Base-by-base conservation (phyloP, 768 basidiomycete species). In the Bullera alba region DNA sequence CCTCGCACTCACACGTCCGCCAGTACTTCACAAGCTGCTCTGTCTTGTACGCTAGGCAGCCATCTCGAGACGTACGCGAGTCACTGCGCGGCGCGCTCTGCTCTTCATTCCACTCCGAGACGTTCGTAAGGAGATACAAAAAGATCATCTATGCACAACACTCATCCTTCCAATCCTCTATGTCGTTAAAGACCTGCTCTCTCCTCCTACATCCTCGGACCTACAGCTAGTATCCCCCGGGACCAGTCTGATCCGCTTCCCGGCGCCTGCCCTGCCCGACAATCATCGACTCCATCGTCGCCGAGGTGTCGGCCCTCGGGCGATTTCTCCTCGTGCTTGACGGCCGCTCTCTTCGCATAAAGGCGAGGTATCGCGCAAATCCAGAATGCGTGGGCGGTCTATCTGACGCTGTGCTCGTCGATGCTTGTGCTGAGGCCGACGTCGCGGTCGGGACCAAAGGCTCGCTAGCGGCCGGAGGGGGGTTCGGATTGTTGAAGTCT, bases 341-440 rank as follows among this genome's bases (percentile, higher is more conserved):
- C 17, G 51, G 51, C 15, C 65, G 38, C 41, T 69, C 63, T 21
- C 70, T 46, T 14, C 70, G 42, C 54, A 71, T 67, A 39, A 67
- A 69, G 0, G 64, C 63, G 0, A 71, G 56, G 51, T 71, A 71
- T 36, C 60, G 53, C 0, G 66, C 61, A 49, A 71, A 71, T 34
- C 70, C 59, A 32, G 56, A 47, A 50, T 50, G 51, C n/a, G 67
- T 60, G 1, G 58, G 61, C 12, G 54, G 61, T 19, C 54, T 52
- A 12, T 45, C 16, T 34, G 53, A 39, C 7, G 37, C 8, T 14
- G 51, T 32, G 38, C 32, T 39, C 21, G 49, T 22, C 2, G 60
- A 51, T 36, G 57, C 38, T 5, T 38, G 38, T 0, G 50, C 49
- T 16, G 56, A 48, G 23, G 46, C 23, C 23, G 56, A 22, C 8